Evolutionary conservation across 345 rosid species (phyloP).

Genomic region (Carallia brachiata): DNA sequence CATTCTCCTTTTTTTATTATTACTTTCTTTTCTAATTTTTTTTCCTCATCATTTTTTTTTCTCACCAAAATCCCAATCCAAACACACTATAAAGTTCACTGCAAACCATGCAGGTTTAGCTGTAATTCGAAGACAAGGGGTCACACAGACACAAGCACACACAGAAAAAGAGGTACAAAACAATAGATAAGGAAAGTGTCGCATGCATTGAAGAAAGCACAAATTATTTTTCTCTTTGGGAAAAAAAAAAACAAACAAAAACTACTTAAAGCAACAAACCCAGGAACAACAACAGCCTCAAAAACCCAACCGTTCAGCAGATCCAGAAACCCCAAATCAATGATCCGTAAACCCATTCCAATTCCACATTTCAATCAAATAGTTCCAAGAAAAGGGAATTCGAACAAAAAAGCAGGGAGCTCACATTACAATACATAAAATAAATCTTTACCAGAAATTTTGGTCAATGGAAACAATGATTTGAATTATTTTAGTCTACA

Average conservation of each 20-base stretch:
- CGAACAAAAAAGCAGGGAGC: not conserved
- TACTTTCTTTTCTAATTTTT: too few species aligned
- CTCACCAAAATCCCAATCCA: too few species aligned
- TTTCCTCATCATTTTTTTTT: too few species aligned
- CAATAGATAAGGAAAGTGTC: not conserved
- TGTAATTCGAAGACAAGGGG: too few species aligned
- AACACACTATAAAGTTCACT: too few species aligned
- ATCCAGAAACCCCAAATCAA: not conserved
- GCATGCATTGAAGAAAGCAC: not conserved
- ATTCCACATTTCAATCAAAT: constrained; percentile 15
- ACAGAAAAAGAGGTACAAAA: too few species aligned
- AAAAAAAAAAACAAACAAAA: not conserved
- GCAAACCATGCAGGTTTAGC: too few species aligned
- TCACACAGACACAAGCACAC: too few species aligned
- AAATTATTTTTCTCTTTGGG: not conserved
- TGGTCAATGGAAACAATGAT: too few species aligned
- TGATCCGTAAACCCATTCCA: not conserved
- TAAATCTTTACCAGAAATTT: too few species aligned
- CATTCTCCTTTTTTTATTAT: too few species aligned
- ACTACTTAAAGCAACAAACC: not conserved
- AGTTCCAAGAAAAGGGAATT: not conserved
- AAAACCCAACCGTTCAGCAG: not conserved
- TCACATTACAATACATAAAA: constrained; percentile 26
- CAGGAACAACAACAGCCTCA: not conserved
- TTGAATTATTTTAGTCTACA: too few species aligned